Evolutionary conservation across 306 rosid species (phyloP).

Genomic region (Psophocarpus tetragonolobus): DNA sequence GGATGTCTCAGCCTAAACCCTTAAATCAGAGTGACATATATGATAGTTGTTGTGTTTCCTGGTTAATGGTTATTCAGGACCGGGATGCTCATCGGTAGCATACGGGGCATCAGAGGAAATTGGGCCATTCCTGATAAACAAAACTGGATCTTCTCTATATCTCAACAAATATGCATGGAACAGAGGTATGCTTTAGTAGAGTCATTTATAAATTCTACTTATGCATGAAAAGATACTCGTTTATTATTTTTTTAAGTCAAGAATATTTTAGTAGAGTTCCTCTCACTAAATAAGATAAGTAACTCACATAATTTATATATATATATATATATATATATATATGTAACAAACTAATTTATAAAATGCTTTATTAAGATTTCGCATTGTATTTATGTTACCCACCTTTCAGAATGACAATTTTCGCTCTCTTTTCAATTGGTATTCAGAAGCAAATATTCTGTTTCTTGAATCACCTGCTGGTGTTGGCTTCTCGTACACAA

Average conservation of each 20-base stretch:
- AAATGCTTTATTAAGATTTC: neutral
- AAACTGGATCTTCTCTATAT: constrained; percentile 63
- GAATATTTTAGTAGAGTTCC: neutral
- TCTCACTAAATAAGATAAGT: neutral
- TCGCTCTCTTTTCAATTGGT: neutral
- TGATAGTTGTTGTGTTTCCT: neutral
- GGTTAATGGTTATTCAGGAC: constrained; percentile 77
- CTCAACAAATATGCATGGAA: constrained; percentile 77
- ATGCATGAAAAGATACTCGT: too few species aligned
- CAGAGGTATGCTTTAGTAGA: too few species aligned
- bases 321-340: too few species aligned
- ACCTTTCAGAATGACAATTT: neutral
- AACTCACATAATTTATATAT: neutral
- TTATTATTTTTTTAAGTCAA: neutral
- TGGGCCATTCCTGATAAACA: constrained; percentile 76
- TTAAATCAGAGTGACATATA: neutral
- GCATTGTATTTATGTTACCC: neutral
- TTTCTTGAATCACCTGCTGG: constrained; percentile 95
- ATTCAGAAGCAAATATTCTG: constrained; percentile 72
- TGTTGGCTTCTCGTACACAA: constrained; percentile 90
- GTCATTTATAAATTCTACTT: too few species aligned
- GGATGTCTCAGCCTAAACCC: too few species aligned
- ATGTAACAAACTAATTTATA: too few species aligned
- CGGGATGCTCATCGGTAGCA: constrained; percentile 88
- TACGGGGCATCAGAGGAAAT: constrained; percentile 96